Base-by-base conservation (phyloP, 75 land plant genomes). In the Pinus taeda region DNA sequence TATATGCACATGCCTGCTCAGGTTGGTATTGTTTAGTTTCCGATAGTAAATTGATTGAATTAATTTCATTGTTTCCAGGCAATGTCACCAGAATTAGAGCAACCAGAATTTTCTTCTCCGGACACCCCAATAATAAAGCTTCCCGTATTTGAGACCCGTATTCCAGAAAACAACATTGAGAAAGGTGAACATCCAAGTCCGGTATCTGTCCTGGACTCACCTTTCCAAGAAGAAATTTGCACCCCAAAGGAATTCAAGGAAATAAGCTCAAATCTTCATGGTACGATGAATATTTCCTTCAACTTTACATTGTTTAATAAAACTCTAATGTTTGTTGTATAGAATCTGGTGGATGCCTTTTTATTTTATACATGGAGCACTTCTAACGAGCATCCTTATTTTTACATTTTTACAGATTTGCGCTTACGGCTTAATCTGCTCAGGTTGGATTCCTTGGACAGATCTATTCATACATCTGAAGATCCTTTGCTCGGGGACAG, bases 151-250 rank as follows among this genome's bases (percentile, higher is more conserved):
- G 74, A 57, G 74, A 55, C 17, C 36, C 21, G 66, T 11, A 29
- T 73, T 37, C 59, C 83, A 80, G 88, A 69, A 29, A 75, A 49
- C 39, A 45, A 73, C 15, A 53, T 71, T 73, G 84, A 88, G 24
- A 88, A 81, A 75, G 85, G 74, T 59, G 90, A 85, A 30, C 89
- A 92, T 76, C 94, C 92, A 18, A 92, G 94, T 82, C 94, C 94
- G 15, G 76, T 85, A 13, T 92, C 94, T 14, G 86, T 92, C 20
- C 78, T 92, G 36, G 90, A 89, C 5, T 67, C 83, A 36, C 82
- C 83, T 17, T 87, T 92, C 76, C 81, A 87, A 74, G 77, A 80
- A 56, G 86, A 84, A 42, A 72, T 39, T 21, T 60, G 55, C 57
- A 62, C 42, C 55, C 53, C 80, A 21, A 64, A 64, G 4, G 73